Conservation (phyloP, 2,329 filamentous ascomycete species). For the Septoria petroselini region DNA sequence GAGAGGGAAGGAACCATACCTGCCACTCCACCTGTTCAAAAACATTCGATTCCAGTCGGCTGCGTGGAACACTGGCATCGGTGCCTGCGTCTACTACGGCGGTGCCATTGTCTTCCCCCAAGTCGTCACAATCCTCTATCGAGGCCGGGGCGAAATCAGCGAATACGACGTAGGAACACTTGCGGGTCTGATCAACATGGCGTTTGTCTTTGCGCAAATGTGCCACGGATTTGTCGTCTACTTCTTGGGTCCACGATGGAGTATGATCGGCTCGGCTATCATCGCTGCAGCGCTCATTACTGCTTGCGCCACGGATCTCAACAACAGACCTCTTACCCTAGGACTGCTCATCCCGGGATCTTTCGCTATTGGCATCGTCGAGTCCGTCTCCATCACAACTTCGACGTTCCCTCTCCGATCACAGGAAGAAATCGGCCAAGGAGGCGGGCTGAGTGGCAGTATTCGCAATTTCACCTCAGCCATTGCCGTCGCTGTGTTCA, state of each 20-base stretch:
- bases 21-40: slow-evolving; percentile 33
- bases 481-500: slow-evolving; percentile 29
- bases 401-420: slow-evolving; percentile 31
- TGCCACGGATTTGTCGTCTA: slow-evolving; percentile 30
- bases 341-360: slow-evolving; percentile 27
- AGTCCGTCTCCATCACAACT: slow-evolving; percentile 29
- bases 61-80: slow-evolving; percentile 29
- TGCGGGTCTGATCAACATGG: slow-evolving; percentile 29
- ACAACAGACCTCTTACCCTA: slow-evolving; percentile 24
- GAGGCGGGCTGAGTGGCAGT: slow-evolving; percentile 26
- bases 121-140: slow-evolving; percentile 29
- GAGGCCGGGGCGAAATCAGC: slow-evolving; percentile 28
- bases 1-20: slow-evolving; percentile 27
- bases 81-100: slow-evolving; percentile 30
- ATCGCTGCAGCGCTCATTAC: slow-evolving; percentile 27
- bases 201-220: slow-evolving; percentile 32
- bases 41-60: slow-evolving; percentile 30
- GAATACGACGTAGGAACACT: slow-evolving; percentile 30
- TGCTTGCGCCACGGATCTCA: slow-evolving; percentile 24
- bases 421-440: slow-evolving; percentile 31
- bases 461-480: slow-evolving; percentile 29
- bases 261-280: slow-evolving; percentile 30
- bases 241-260: slow-evolving; percentile 29
- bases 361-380: slow-evolving; percentile 29
- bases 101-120: slow-evolving; percentile 29